Percentiles rank a stretch among this genome's conserved stretches.
Conservation (phyloP, 2,329 filamentous ascomycete genomes). For the Fusarium nisikadoi region DNA sequence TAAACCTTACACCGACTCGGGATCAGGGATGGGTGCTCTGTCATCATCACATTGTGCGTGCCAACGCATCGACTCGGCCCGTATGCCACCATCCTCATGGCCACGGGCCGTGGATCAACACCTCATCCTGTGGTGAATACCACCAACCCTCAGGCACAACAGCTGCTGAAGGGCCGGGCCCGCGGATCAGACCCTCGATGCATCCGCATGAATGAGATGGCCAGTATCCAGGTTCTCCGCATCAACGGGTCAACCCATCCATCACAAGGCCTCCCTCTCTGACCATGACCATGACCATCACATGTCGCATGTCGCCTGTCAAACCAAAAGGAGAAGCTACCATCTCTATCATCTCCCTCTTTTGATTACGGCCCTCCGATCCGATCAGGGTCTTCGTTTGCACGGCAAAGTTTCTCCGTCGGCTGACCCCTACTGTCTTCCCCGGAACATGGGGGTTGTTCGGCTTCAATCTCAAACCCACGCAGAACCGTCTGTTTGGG, state of each 20-base stretch:
- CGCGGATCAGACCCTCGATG: slow-evolving; percentile 36
- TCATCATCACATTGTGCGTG: slow-evolving; percentile 25
- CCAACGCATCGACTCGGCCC: slow-evolving; percentile 26
- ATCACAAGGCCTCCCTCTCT: slow-evolving; percentile 35
- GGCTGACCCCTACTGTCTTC: slow-evolving; percentile 27
- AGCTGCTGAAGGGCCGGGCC: not conserved
- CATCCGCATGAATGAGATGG: slow-evolving; percentile 36
- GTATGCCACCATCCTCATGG: slow-evolving; percentile 18
- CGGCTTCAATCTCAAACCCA: slow-evolving; percentile 6
- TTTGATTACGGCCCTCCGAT: slow-evolving; percentile 35
- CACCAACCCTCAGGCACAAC: slow-evolving; percentile 22
- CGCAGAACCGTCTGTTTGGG: slow-evolving; percentile 28
- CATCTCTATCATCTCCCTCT: slow-evolving; percentile 7
- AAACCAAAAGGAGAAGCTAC: slow-evolving; percentile 32
- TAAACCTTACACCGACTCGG: not conserved
- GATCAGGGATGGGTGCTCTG: not conserved
- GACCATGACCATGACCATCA: slow-evolving; percentile 35
- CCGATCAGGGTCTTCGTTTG: slow-evolving; percentile 27
- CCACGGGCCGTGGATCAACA: slow-evolving; percentile 31
- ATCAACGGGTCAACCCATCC: slow-evolving; percentile 25
- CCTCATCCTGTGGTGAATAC: slow-evolving; percentile 22
- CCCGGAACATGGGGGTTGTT: slow-evolving; percentile 25
- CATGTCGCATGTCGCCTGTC: slow-evolving; percentile 36
- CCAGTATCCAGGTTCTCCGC: slow-evolving; percentile 35
- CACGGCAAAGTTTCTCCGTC: slow-evolving; percentile 37